A percentile compares a stretch with the other conserved stretches of the same genome.
phyloP scores from a whole-genome alignment of 441 rosid species.

The Corymbia citriodora region DNA sequence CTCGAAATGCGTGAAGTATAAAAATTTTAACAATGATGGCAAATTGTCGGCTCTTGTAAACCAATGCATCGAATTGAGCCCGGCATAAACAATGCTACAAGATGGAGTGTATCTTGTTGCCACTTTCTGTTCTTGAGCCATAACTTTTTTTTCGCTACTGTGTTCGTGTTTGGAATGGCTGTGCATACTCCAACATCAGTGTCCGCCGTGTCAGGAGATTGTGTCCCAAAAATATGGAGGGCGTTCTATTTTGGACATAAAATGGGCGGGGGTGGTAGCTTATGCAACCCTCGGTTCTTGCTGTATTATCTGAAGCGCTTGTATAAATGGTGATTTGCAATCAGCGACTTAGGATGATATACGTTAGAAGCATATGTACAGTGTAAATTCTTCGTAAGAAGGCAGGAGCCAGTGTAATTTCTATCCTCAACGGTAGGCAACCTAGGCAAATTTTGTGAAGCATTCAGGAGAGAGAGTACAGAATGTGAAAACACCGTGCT shows the following conservation, averaged over 20 bases:
- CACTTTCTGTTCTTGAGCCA: not conserved
- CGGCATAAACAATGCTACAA: not conserved
- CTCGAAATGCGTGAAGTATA: not conserved
- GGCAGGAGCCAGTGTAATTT: not conserved
- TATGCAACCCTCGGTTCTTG: not conserved
- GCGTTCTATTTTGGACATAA: not conserved
- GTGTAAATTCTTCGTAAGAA: not conserved
- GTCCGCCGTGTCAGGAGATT: not conserved
- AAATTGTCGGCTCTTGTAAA: not conserved
- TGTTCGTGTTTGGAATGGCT: not conserved
- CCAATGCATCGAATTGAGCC: not conserved
- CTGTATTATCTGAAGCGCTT: not conserved
- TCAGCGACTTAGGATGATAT: not conserved
- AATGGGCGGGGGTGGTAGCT: not conserved
- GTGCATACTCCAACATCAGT: not conserved
- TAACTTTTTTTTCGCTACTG: not conserved
- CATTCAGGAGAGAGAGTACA: not conserved
- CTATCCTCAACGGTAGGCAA: not conserved
- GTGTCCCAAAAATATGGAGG: not conserved
- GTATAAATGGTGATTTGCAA: not conserved
- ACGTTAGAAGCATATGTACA: not conserved
- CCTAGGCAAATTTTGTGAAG: not conserved
- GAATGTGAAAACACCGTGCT: not conserved
- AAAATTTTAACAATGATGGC: not conserved
- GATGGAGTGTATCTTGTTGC: not conserved